Percentiles rank a stretch among this genome's conserved stretches.
Evolutionary conservation across 371 early-diverging fungal genomes (phyloP).

Genomic region (Saksenaea oblongispora): DNA sequence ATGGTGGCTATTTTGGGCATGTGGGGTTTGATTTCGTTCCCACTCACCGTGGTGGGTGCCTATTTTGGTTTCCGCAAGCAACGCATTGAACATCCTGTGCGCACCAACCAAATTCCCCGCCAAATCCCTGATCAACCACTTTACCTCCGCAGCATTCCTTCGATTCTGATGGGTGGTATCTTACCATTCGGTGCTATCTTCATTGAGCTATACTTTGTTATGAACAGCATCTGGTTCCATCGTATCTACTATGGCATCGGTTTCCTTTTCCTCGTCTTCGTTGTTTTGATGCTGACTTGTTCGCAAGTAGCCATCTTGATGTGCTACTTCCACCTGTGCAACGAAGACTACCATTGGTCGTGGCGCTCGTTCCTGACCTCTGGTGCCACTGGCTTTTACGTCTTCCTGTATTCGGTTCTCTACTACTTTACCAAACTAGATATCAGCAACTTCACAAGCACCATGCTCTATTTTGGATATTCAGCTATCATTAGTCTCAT

Average conservation of each 20-base stretch:
- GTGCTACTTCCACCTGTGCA: conserved; percentile 85
- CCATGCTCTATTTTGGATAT: conserved; percentile 90
- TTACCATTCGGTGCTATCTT: conserved; percentile 88
- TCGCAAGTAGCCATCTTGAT: conserved; percentile 80
- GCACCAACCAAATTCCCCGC: conserved; percentile 88
- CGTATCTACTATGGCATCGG: conserved; percentile 88
- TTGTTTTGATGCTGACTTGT: conserved; percentile 78
- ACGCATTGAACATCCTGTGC: conserved; percentile 80
- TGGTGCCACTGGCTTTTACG: conserved; percentile 83
- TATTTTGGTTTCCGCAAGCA: conserved; percentile 89
- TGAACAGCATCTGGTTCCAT: conserved; percentile 86
- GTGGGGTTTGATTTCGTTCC: conserved; percentile 88
- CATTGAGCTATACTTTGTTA: conserved; percentile 84
- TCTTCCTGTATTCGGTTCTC: conserved; percentile 78
- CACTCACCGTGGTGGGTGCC: conserved; percentile 84
- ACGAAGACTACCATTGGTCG: conserved; percentile 92
- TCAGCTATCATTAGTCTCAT: conserved; percentile 71
- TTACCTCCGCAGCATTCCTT: conserved; percentile 69
- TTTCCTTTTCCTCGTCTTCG: conserved; percentile 77
- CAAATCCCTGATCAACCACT: conserved; percentile 82
- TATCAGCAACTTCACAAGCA: conserved; percentile 70
- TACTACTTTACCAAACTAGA: conserved; percentile 75
- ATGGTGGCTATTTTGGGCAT: conserved; percentile 82
- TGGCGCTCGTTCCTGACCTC: conserved; percentile 91
- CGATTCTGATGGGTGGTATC: conserved; percentile 79